Evolutionary conservation across 2,329 filamentous ascomycete species (phyloP).

Genomic region (Grosmannia serpens): DNA sequence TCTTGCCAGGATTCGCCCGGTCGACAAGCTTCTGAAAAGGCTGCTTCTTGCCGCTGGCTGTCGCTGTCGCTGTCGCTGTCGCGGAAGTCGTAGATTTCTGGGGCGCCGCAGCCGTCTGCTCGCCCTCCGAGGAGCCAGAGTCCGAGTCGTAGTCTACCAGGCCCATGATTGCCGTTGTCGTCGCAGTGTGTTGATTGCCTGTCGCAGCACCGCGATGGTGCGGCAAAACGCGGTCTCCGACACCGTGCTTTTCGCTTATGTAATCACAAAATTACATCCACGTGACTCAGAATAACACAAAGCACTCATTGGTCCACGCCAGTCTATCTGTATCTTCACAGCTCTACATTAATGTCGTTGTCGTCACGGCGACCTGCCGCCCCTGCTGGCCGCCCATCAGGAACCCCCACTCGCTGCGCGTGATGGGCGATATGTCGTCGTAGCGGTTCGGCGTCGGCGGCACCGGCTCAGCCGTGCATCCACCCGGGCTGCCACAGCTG

Average conservation of each 20-base stretch:
- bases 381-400: constrained; percentile 38
- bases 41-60: constrained; percentile 41
- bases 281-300: background rate
- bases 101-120: background rate
- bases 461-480: background rate
- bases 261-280: background rate
- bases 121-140: constrained; percentile 56
- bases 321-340: background rate
- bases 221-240: background rate
- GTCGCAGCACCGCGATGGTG: background rate
- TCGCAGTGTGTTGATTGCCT: background rate
- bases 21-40: constrained; percentile 72
- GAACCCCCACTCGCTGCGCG: constrained; percentile 51
- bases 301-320: background rate
- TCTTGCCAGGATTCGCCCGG: constrained; percentile 70
- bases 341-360: constrained; percentile 8
- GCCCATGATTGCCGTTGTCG: constrained; percentile 41
- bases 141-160: constrained; percentile 80
- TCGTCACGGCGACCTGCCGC: constrained; percentile 39
- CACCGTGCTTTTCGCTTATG: background rate
- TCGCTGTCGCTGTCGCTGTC: constrained; percentile 10
- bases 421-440: constrained; percentile 52
- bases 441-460: constrained; percentile 36
- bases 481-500: constrained; percentile 9
- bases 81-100: background rate